Percentiles rank a stretch among this genome's conserved stretches.
These are phyloP conservation scores for Phaeosphaeriaceae sp. DNA, from an alignment of 2,329 filamentous ascomycete species.

Conservation along the genomic window DNA sequence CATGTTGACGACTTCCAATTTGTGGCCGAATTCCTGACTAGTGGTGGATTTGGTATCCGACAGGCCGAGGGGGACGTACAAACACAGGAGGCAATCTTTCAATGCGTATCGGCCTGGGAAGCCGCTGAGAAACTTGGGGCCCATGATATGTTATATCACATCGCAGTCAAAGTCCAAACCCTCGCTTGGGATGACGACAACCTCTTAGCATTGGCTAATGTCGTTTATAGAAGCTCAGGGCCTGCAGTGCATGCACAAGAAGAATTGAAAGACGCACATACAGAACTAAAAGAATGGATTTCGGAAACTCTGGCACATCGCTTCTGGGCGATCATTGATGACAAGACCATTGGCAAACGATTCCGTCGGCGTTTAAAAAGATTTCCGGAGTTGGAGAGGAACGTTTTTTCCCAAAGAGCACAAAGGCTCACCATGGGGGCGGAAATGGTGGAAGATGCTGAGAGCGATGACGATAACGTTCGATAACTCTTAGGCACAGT, in stretches of 20 bases:
- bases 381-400: slow-evolving; percentile 23
- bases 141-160: slow-evolving; percentile 34
- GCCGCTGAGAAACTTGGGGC: slow-evolving; percentile 27
- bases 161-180: slow-evolving; percentile 27
- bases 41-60: slow-evolving; percentile 26
- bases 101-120: slow-evolving; percentile 32
- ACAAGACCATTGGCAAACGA: slow-evolving; percentile 5
- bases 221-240: slow-evolving; percentile 18
- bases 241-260: slow-evolving; percentile 6
- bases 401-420: slow-evolving; percentile 16
- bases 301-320: slow-evolving; percentile 26
- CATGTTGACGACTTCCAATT: slow-evolving; percentile 28
- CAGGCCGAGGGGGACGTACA: slow-evolving; percentile 19
- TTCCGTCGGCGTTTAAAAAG: slow-evolving; percentile 18
- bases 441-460: neutral
- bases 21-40: slow-evolving; percentile 34
- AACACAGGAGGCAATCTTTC: slow-evolving; percentile 11
- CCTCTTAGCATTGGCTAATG: slow-evolving; percentile 19
- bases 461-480: neutral
- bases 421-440: neutral
- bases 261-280: slow-evolving; percentile 20
- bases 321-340: slow-evolving; percentile 20
- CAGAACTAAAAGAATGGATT: slow-evolving; percentile 21
- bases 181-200: slow-evolving; percentile 10
- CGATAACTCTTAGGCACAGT: neutral